Evolutionary conservation across 1,284 basidiomycete genomes (phyloP).

Genomic region (Inonotus hispidus): DNA sequence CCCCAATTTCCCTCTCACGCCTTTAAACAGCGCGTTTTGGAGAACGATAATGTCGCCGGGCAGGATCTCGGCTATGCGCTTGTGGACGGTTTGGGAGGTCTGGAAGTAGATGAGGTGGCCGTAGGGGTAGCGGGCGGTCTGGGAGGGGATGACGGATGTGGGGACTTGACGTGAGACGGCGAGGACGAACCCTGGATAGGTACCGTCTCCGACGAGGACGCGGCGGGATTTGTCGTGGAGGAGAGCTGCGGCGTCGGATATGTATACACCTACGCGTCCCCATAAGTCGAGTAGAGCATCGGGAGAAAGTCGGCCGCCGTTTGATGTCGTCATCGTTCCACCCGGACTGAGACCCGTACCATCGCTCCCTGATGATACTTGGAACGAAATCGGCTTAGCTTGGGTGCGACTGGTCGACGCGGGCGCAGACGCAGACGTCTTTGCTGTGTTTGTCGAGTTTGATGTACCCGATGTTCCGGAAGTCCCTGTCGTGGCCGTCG

Average conservation of each 20-base stretch:
- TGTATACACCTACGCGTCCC: slow-evolving; percentile 66
- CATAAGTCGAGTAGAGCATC: slow-evolving; percentile 70
- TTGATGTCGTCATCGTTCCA: neutral
- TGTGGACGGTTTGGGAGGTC: slow-evolving; percentile 59
- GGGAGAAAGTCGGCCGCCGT: slow-evolving; percentile 27
- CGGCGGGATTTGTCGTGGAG: slow-evolving; percentile 73
- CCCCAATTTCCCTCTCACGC: slow-evolving; percentile 71
- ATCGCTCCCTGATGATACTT: slow-evolving; percentile 6
- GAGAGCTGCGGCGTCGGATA: slow-evolving; percentile 63
- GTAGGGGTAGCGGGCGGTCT: slow-evolving; percentile 39
- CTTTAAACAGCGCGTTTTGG: slow-evolving; percentile 78
- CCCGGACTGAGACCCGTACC: neutral
- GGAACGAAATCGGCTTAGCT: slow-evolving; percentile 17
- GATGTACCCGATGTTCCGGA: slow-evolving; percentile 18
- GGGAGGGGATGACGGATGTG: slow-evolving; percentile 37
- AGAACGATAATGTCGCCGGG: slow-evolving; percentile 81
- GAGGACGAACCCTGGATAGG: slow-evolving; percentile 70
- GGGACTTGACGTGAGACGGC: slow-evolving; percentile 59
- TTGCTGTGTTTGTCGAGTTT: slow-evolving; percentile 20
- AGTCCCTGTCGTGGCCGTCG: neutral
- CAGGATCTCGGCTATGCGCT: slow-evolving; percentile 73
- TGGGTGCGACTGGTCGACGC: slow-evolving; percentile 27
- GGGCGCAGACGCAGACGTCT: slow-evolving; percentile 23
- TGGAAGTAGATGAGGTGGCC: slow-evolving; percentile 77
- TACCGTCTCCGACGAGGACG: slow-evolving; percentile 76